These are phyloP conservation scores for Cercophora sp. DNA, from an alignment of 495 filamentous ascomycete species.

Conservation along the genomic window DNA sequence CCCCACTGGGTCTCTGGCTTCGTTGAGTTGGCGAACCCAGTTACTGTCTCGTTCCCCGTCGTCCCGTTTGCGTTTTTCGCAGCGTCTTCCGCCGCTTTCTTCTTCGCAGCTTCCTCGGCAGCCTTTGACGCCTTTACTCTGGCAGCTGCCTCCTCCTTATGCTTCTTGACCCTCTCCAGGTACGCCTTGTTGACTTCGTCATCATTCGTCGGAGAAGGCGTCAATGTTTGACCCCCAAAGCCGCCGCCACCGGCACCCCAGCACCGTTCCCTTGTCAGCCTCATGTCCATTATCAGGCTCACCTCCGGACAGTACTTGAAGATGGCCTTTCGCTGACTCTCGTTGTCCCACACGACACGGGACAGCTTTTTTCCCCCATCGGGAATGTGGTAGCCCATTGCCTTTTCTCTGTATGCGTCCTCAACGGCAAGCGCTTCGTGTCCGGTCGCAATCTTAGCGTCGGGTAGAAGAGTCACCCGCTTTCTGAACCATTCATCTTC, in stretches of 20 bases:
- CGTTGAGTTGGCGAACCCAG: too few relatives aligned
- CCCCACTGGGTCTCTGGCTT: too few relatives aligned
- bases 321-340: constrained; percentile 33
- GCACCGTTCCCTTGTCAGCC: constrained; percentile 44
- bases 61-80: too few relatives aligned
- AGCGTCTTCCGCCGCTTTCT: too few relatives aligned
- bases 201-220: not conserved
- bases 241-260: constrained; percentile 13
- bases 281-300: constrained; percentile 48
- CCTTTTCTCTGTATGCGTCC: constrained; percentile 38
- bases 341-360: constrained; percentile 40
- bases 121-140: too few relatives aligned
- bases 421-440: constrained; percentile 42
- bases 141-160: not conserved
- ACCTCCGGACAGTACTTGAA: constrained; percentile 50
- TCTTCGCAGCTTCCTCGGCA: too few relatives aligned
- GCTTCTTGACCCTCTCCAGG: not conserved
- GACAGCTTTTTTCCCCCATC: constrained; percentile 33
- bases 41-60: too few relatives aligned
- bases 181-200: constrained; percentile 1
- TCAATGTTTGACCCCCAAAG: too few relatives aligned
- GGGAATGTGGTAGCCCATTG: constrained; percentile 48
- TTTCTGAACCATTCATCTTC: constrained; percentile 51
- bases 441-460: constrained; percentile 39
- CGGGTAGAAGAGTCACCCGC: constrained; percentile 39